Base-by-base conservation (phyloP, 345 rosid genomes). In the Syzygium aromaticum region DNA sequence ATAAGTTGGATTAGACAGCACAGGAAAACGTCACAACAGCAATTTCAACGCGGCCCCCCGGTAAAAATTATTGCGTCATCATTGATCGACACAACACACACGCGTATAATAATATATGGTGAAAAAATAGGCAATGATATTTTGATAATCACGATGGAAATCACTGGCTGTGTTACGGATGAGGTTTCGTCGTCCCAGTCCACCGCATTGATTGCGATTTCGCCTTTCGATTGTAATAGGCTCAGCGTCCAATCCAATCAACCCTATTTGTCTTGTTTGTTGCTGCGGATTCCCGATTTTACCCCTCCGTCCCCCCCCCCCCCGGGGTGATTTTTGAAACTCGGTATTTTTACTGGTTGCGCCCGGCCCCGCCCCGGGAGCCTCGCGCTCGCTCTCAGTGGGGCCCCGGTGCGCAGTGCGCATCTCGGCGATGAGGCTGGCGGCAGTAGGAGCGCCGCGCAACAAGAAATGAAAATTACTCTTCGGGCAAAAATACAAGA, bases 101-200 rank as follows among this genome's bases (percentile, higher is more conserved):
- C 30, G 6, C 16, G 3, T 3, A 5, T 11, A 7, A 8, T 3
- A 5, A 10, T 5, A n/a, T 0, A n/a, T 5, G 38, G 11, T 17
- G 25, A 19, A 21, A 10, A 21, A 33, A 33, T 5, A 73, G 80
- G 49, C 2, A 9, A 67, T 33, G 46, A 33, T 73, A 13, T 28
- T 33, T 33, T 4, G 49, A 67, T 67, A 1, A 73, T 10, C 80
- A 2, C 49, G 23, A 22, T 73, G 7, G 23, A 33, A 1, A 73
- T 19, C 80, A 9, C 16, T 7, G 43, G 78, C 2, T 1, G 78
- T 8, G 78, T 8, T 16, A 8, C 78, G 80, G 80, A 5, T 73
- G 80, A 33, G 80, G 14, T 22, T 9, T 73, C 80, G 4, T 19
- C 80, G 80, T 73, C n/a, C n/a, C 80, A 17, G 80, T 73, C 80